A percentile compares a stretch with the other conserved stretches of the same genome.
Conservation (phyloP, 805 yeast genomes). For the Ogataea degrootiae region DNA sequence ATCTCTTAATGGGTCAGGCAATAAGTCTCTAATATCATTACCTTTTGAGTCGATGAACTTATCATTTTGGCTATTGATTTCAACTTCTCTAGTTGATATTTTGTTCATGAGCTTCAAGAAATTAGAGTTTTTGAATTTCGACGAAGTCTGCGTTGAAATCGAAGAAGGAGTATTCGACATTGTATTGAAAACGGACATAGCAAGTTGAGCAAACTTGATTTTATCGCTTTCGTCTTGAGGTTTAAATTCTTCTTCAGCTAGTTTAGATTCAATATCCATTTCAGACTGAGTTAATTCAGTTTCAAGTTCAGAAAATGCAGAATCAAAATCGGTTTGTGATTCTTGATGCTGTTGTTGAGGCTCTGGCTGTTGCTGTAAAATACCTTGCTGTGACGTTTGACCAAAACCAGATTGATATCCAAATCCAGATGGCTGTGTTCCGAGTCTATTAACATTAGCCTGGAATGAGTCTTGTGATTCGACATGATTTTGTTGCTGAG, state of each 20-base stretch:
- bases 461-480: slow-evolving; percentile 1
- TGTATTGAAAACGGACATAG: slow-evolving; percentile 33
- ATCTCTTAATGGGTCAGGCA: slow-evolving; percentile 26
- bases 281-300: slow-evolving; percentile 11
- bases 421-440: background rate
- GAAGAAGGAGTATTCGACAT: slow-evolving; percentile 31
- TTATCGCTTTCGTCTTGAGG: slow-evolving; percentile 26
- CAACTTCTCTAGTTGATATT: slow-evolving; percentile 36
- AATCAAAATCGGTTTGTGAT: slow-evolving; percentile 16
- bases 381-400: background rate
- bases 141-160: slow-evolving; percentile 26
- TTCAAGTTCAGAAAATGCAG: slow-evolving; percentile 28
- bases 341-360: slow-evolving; percentile 6
- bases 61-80: slow-evolving; percentile 31
- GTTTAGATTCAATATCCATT: slow-evolving; percentile 1
- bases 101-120: slow-evolving; percentile 38
- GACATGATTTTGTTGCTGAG: background rate
- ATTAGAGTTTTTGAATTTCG: slow-evolving; percentile 36
- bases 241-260: slow-evolving; percentile 4
- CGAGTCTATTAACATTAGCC: background rate
- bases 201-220: slow-evolving; percentile 35
- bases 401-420: too few relatives aligned
- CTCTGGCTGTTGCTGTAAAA: background rate
- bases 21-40: slow-evolving; percentile 30
- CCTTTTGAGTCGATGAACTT: slow-evolving; percentile 35